phyloP scores from a whole-genome alignment of 768 basidiomycete species.

The Boletus barrowsii region DNA sequence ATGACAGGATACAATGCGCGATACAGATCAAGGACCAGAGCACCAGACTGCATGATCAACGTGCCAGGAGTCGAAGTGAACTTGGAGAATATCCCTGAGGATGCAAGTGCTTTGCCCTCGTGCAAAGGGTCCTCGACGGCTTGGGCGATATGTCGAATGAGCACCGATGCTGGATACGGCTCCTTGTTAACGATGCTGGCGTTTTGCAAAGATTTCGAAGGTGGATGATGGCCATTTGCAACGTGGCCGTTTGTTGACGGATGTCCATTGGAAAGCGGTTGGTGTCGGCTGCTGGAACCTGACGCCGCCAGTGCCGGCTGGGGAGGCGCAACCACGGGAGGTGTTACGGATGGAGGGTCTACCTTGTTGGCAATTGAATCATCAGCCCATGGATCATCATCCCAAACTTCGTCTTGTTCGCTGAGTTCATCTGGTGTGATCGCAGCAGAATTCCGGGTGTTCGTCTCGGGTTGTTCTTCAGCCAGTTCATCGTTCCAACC shows the following conservation, averaged over 20 bases:
- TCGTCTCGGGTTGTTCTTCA: slow-evolving; percentile 32
- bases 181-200: slow-evolving; percentile 37
- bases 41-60: slow-evolving; percentile 57
- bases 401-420: slow-evolving; percentile 52
- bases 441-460: background rate
- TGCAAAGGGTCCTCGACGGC: slow-evolving; percentile 59
- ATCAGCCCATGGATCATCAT: slow-evolving; percentile 72
- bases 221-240: slow-evolving; percentile 12
- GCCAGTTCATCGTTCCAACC: slow-evolving; percentile 59
- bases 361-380: slow-evolving; percentile 30
- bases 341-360: slow-evolving; percentile 25
- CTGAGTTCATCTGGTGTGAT: slow-evolving; percentile 27
- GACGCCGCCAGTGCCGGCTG: slow-evolving; percentile 37
- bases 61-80: slow-evolving; percentile 42
- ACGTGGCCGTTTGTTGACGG: slow-evolving; percentile 24
- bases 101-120: slow-evolving; percentile 64
- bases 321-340: slow-evolving; percentile 25
- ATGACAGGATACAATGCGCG: slow-evolving; percentile 74
- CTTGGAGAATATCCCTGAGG: slow-evolving; percentile 51
- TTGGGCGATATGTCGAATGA: slow-evolving; percentile 50
- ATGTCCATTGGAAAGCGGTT: slow-evolving; percentile 29
- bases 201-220: slow-evolving; percentile 19
- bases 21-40: slow-evolving; percentile 72
- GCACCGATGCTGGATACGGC: slow-evolving; percentile 56
- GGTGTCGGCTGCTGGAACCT: slow-evolving; percentile 57